Evolutionary conservation across 2,329 filamentous ascomycete genomes (phyloP), one percentile per base, ranked within the genome.

Genomic region (Davidsoniella eucalypti): DNA sequence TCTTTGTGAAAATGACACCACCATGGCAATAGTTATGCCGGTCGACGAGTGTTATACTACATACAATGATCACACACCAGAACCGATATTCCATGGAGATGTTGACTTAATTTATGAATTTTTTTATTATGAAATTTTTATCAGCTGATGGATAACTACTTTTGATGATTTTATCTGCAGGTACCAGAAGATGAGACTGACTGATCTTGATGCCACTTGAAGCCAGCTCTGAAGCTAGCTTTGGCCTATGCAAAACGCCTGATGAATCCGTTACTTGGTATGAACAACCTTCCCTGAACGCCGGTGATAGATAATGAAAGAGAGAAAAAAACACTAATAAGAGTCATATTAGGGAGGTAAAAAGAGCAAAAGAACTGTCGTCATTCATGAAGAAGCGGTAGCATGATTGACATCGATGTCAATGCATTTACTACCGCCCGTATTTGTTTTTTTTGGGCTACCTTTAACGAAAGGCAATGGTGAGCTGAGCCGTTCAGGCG

Each of bases 251-350:
- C 44, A 47, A 21, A 47, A 47, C 44, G 44, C 44, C 44, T 7
- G 25, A n/a, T 45, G n/a, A 7, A 12, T 26, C 12, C 43, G 23
- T 44, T 26, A 17, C 43, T 18, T 23, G 44, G n/a, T 23, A 39
- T 47, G 9, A 14, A 38, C 10, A 46, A 23, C 43, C 43, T 33
- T 33, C 8, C 26, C 6, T 33, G 10, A 33, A 33, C 26, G 26
- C 26, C 26, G 10, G 26, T 33, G 26, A 33, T 25, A 83, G 26
- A 16, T 36, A 18, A 29, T 17, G 46, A 18, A 41, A 41, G 25
- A 37, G n/a, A 16, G n/a, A 48, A 3, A 41, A 49, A 3, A 26
- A 49, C 10, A 33, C 26, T 33, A 7, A 33, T 33, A 33, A 33
- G 26, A 33, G 3, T 33, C 26, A 33, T 8, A 29, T 29, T 29